These are phyloP conservation scores for Daucus carota DNA, from an alignment of 129 eudicot genomes.

Conservation along the genomic window DNA sequence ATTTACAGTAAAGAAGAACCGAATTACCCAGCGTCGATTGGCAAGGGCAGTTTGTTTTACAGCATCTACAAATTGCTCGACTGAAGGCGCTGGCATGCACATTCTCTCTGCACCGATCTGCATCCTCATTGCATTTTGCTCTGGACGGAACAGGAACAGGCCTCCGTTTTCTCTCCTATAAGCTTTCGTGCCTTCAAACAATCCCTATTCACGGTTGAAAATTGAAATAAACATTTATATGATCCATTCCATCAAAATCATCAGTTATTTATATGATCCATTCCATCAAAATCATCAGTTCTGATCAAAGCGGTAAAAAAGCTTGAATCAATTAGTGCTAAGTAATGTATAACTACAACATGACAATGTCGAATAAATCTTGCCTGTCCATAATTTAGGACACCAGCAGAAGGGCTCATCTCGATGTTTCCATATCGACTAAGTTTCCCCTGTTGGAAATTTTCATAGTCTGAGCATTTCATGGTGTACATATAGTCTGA, in stretches of 20 bases:
- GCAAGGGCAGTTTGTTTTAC: slow-evolving; percentile 74
- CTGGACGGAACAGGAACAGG: slow-evolving; percentile 65
- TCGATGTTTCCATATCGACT: slow-evolving; percentile 53
- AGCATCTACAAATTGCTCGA: slow-evolving; percentile 71
- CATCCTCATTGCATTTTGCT: slow-evolving; percentile 80
- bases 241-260: neutral
- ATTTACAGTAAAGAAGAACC: neutral
- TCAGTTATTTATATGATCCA: neutral
- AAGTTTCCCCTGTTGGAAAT: slow-evolving; percentile 46
- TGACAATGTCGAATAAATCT: neutral
- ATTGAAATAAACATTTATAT: neutral
- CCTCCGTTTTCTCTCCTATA: slow-evolving; percentile 60
- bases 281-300: neutral
- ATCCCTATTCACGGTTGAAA: slow-evolving; percentile 34
- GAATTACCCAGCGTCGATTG: slow-evolving; percentile 75
- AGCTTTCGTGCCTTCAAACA: slow-evolving; percentile 86
- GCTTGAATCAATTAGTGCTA: neutral
- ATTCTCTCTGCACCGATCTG: slow-evolving; percentile 80
- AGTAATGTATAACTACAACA: neutral
- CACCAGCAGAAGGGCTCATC: slow-evolving; percentile 84
- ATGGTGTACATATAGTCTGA: slow-evolving; percentile 79
- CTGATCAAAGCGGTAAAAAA: neutral
- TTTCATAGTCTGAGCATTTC: slow-evolving; percentile 34
- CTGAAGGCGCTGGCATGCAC: slow-evolving; percentile 84
- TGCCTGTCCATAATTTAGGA: slow-evolving; percentile 92